A percentile compares a stretch with the other conserved stretches of the same genome.
phyloP scores from a whole-genome alignment of 768 basidiomycete genomes.

The Asterophora parasitica region DNA sequence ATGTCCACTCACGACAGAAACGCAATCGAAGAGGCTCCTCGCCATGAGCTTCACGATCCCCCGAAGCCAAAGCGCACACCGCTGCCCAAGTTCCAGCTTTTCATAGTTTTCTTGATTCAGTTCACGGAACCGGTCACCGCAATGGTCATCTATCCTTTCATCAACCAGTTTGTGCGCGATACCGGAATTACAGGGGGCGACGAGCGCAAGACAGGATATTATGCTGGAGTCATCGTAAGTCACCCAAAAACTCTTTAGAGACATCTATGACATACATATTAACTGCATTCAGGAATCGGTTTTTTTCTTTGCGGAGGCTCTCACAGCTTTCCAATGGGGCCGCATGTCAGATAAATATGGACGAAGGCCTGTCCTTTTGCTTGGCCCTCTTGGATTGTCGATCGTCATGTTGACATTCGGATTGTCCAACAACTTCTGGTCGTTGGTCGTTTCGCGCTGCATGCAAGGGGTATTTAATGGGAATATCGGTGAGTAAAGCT shows the following conservation, averaged over 20 bases:
- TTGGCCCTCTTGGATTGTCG: conserved; percentile 28
- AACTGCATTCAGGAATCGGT: conserved; percentile 27
- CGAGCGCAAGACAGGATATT: conserved; percentile 43
- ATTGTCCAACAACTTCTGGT: conserved; percentile 24
- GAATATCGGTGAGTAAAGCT: conserved; percentile 27
- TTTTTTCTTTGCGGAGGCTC: conserved; percentile 32
- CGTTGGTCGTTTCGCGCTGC: conserved; percentile 13
- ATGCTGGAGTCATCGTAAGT: conserved; percentile 42
- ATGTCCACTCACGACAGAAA: neutral
- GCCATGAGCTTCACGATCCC: conserved; percentile 2
- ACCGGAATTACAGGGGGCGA: conserved; percentile 40
- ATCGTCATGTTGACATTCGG: conserved; percentile 32
- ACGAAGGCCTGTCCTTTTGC: conserved; percentile 27
- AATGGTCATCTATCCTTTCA: conserved; percentile 42
- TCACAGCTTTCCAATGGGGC: conserved; percentile 29
- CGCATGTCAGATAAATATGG: conserved; percentile 32
- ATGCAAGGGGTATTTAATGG: conserved; percentile 17
- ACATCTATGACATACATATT: too few relatives aligned
- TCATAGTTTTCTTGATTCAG: conserved; percentile 31
- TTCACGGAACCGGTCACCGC: conserved; percentile 28
- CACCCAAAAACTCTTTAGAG: neutral
- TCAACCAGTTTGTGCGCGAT: conserved; percentile 38
- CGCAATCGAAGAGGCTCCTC: neutral
- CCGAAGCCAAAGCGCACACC: conserved; percentile 18
- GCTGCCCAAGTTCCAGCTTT: conserved; percentile 34